phyloP scores from a whole-genome alignment of 129 eudicot genomes.

The Chrysanthemum lavandulifolium region DNA sequence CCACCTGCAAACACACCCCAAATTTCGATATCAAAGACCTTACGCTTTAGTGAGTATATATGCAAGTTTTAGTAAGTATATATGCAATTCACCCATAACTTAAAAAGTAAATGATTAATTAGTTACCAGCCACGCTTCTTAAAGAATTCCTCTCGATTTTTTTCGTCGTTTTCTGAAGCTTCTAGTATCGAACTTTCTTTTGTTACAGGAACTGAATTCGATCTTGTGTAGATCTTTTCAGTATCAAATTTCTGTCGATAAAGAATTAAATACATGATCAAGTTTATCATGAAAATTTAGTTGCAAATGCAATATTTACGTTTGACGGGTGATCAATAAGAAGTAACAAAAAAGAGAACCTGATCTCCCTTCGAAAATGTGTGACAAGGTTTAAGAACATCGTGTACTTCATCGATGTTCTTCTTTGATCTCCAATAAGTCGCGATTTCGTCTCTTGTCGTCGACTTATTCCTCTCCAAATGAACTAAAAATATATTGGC shows the following conservation, averaged over 20 bases:
- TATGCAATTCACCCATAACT: not conserved
- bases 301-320: no score
- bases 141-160: conserved; percentile 30
- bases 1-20: conserved; percentile 57
- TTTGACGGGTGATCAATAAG: not conserved
- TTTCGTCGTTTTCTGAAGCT: conserved; percentile 24
- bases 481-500: conserved; percentile 27
- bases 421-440: conserved; percentile 63
- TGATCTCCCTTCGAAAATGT: conserved; percentile 37
- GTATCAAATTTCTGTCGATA: conserved; percentile 26
- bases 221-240: conserved; percentile 28
- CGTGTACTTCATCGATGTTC: conserved; percentile 40
- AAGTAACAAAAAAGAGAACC: conserved; percentile 17
- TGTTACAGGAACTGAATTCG: conserved; percentile 40
- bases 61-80: no score
- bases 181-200: conserved; percentile 13
- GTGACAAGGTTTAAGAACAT: conserved; percentile 28
- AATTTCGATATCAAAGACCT: not conserved
- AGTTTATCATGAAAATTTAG: no score
- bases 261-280: not conserved
- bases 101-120: not conserved
- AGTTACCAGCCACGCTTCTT: conserved; percentile 61
- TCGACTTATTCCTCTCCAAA: conserved; percentile 48
- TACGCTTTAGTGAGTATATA: not conserved
- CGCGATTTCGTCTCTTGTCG: conserved; percentile 63